Conservation (phyloP, 2,329 filamentous ascomycete species). For the Exophiala dermatitidis region DNA sequence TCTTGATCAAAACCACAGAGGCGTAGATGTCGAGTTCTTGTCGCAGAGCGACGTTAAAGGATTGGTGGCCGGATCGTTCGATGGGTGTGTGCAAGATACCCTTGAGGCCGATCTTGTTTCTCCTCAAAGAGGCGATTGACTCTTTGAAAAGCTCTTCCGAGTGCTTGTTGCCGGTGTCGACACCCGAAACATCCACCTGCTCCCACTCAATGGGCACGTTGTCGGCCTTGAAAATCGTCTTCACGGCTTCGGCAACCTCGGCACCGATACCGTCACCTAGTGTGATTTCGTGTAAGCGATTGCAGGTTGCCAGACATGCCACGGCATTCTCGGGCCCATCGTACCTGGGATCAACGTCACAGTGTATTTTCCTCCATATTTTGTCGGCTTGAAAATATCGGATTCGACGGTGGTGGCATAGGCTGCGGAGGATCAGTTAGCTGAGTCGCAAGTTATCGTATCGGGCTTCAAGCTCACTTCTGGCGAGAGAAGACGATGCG, state of each 20-base stretch:
- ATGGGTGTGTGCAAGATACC: conserved; percentile 97
- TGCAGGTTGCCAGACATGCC: background rate
- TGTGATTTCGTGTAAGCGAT: conserved; percentile 7
- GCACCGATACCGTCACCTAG: conserved; percentile 88
- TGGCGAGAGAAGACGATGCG: conserved; percentile 18
- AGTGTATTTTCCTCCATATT: conserved; percentile 97
- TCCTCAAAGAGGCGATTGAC: conserved; percentile 87
- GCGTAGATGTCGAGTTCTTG: conserved; percentile 99
- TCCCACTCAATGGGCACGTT: conserved; percentile 99
- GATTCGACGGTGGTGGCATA: conserved; percentile 75
- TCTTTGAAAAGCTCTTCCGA: conserved; percentile 94
- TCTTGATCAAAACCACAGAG: conserved; percentile 96
- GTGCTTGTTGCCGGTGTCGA: conserved; percentile 76
- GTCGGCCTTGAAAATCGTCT: conserved; percentile 99
- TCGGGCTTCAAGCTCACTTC: conserved; percentile 18
- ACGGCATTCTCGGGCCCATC: conserved; percentile 25
- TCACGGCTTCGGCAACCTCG: conserved; percentile 95
- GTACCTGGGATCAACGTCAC: conserved; percentile 92
- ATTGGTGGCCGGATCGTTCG: conserved; percentile 93
- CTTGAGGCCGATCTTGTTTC: conserved; percentile 98
- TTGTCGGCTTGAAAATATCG: conserved; percentile 98
- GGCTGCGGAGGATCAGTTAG: conserved; percentile 12
- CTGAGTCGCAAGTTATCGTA: background rate
- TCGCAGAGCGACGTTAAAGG: conserved; percentile 98
- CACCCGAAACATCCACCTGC: conserved; percentile 89